Evolutionary conservation across 2,329 filamentous ascomycete genomes (phyloP).

Genomic region (Monosporascus sp.): DNA sequence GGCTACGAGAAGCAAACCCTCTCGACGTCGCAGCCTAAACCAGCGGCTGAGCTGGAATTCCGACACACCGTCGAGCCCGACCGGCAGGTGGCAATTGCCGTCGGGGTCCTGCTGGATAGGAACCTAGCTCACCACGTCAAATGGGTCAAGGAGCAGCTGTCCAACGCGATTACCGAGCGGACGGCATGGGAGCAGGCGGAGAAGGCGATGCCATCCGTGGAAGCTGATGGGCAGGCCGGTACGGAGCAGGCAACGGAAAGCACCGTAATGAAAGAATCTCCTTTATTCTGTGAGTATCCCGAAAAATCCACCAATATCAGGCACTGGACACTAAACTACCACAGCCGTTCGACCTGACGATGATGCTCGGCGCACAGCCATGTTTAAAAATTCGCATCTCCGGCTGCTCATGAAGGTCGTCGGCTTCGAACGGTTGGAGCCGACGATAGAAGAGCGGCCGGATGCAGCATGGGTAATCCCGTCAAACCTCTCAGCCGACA

Average conservation of each 20-base stretch:
- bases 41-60: slow-evolving; percentile 79
- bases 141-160: slow-evolving; percentile 74
- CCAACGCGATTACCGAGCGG: slow-evolving; percentile 64
- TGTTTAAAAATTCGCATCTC: slow-evolving; percentile 86
- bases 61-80: slow-evolving; percentile 63
- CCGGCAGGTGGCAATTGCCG: slow-evolving; percentile 72
- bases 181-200: slow-evolving; percentile 72
- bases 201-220: slow-evolving; percentile 47
- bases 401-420: slow-evolving; percentile 76
- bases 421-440: slow-evolving; percentile 58
- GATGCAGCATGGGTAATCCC: slow-evolving; percentile 79
- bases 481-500: slow-evolving; percentile 53
- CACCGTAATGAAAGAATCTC: slow-evolving; percentile 32
- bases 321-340: slow-evolving; percentile 21
- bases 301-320: not conserved
- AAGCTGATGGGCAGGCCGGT: slow-evolving; percentile 24
- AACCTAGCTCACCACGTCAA: slow-evolving; percentile 68
- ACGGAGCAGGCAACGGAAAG: slow-evolving; percentile 21
- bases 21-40: slow-evolving; percentile 53
- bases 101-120: slow-evolving; percentile 74
- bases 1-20: slow-evolving; percentile 78
- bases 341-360: slow-evolving; percentile 59
- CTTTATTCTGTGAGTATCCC: slow-evolving; percentile 48
- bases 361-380: slow-evolving; percentile 61
- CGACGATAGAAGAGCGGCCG: slow-evolving; percentile 59